These are phyloP conservation scores for Flaveria brownii DNA, from an alignment of 129 eudicot species.

Conservation along the genomic window DNA sequence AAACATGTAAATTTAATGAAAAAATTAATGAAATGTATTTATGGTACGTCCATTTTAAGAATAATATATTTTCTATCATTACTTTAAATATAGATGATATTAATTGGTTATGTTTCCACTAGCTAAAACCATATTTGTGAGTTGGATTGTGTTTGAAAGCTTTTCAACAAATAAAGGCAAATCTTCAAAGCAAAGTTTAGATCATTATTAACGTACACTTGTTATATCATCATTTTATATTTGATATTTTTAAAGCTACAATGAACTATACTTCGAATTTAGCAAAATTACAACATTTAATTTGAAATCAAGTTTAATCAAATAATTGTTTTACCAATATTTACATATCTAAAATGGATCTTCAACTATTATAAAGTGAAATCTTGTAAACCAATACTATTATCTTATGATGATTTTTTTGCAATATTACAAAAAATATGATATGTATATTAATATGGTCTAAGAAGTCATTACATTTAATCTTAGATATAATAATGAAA, in stretches of 20 bases:
- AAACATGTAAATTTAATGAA: too few relatives aligned
- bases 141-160: constrained; percentile 27
- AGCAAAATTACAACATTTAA: neutral
- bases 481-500: too few relatives aligned
- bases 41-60: neutral
- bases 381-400: neutral
- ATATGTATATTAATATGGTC: too few relatives aligned
- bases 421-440: neutral
- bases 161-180: constrained; percentile 32
- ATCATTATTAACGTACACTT: constrained; percentile 35
- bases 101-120: constrained; percentile 21
- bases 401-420: neutral
- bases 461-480: too few relatives aligned
- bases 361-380: neutral
- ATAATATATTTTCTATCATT: neutral
- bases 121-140: constrained; percentile 14
- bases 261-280: neutral
- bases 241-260: neutral
- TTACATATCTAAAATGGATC: neutral
- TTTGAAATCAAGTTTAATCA: neutral
- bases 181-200: constrained; percentile 67
- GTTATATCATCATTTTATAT: constrained; percentile 21
- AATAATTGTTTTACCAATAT: neutral
- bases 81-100: neutral
- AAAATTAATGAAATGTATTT: too few relatives aligned